Base-by-base conservation (phyloP, 2,329 filamentous ascomycete species). In the Helicocarpus griseus region DNA sequence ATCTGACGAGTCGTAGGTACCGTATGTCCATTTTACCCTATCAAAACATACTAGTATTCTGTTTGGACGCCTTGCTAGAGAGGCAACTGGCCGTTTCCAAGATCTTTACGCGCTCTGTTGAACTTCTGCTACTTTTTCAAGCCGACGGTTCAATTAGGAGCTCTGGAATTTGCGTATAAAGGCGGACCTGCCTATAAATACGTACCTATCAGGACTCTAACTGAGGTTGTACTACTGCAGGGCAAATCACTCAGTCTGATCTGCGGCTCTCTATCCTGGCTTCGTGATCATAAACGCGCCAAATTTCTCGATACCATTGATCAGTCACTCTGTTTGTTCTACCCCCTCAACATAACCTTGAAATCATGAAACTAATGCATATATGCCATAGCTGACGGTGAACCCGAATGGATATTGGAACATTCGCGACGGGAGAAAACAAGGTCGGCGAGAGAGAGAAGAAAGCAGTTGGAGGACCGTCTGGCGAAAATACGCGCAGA, bases 221-320 rank as follows among this genome's bases (percentile, higher is more conserved):
- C 41, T 5, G 11, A 13, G n/a, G n/a, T n/a, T 31, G 7, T 4
- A 14, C 51, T 45, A 17, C 9, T 36, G 17, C 56, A 86, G 76
- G 90, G 90, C 41, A 96, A 96, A 77, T 95, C 90, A 1, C 70
- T 96, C 41, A 95, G 90, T 57, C 76, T 96, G 26, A 93, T 96
- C 56, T 96, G 90, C 64, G 86, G 85, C 38, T 84, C 89, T 5
- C 68, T 96, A 61, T 95, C 89, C 2, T 96, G 90, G 90, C 75
- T 96, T n/a, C 83, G 90, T 45, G 80, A 87, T 52, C 80, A 90
- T 69, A 91, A 94, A 65, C 74, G 82, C 68, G 65, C 74, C 61
- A 59, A 66, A 54, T 69, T 85, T 73, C 68, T 85, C 73, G 66
- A 77, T 63, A 57, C 77, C 61, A 43, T 77, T 74, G 52, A 74